phyloP scores from a whole-genome alignment of 768 basidiomycete genomes.

The Sistotremastrum suecicum region DNA sequence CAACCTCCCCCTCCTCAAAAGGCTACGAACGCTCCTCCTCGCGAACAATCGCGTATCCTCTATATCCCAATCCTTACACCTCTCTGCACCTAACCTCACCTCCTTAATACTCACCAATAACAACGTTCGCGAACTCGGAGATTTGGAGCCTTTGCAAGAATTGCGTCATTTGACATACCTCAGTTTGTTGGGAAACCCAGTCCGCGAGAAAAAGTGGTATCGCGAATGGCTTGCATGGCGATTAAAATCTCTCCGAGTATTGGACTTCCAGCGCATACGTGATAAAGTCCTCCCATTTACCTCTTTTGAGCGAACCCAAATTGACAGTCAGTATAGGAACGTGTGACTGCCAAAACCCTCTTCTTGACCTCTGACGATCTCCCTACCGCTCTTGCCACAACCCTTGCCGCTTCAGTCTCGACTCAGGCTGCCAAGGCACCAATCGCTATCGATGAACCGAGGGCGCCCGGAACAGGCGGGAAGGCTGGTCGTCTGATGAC shows the following conservation, averaged over 20 bases:
- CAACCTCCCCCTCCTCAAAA: conserved; percentile 77
- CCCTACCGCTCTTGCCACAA: conserved; percentile 67
- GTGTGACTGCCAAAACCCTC: conserved; percentile 53
- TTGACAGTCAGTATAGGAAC: conserved; percentile 42
- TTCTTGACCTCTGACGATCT: conserved; percentile 74
- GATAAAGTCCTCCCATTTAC: conserved; percentile 51
- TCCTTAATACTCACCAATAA: conserved; percentile 80
- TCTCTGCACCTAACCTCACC: conserved; percentile 73
- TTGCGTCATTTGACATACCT: conserved; percentile 61
- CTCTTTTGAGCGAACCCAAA: background rate
- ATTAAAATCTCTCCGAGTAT: conserved; percentile 74
- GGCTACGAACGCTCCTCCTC: conserved; percentile 70
- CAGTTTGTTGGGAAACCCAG: conserved; percentile 69
- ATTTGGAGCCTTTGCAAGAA: conserved; percentile 73
- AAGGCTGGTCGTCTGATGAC: conserved; percentile 83
- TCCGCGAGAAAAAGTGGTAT: conserved; percentile 87
- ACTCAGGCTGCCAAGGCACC: conserved; percentile 45
- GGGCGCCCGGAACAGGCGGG: conserved; percentile 33
- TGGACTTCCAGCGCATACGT: conserved; percentile 90
- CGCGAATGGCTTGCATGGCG: conserved; percentile 91
- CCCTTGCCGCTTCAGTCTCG: conserved; percentile 60
- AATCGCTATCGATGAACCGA: conserved; percentile 70
- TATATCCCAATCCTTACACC: conserved; percentile 69
- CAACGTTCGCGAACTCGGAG: conserved; percentile 64
- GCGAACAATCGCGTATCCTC: conserved; percentile 82